Evolutionary conservation across 148 eudicot species (phyloP).

Genomic region (Linanthus parryae): DNA sequence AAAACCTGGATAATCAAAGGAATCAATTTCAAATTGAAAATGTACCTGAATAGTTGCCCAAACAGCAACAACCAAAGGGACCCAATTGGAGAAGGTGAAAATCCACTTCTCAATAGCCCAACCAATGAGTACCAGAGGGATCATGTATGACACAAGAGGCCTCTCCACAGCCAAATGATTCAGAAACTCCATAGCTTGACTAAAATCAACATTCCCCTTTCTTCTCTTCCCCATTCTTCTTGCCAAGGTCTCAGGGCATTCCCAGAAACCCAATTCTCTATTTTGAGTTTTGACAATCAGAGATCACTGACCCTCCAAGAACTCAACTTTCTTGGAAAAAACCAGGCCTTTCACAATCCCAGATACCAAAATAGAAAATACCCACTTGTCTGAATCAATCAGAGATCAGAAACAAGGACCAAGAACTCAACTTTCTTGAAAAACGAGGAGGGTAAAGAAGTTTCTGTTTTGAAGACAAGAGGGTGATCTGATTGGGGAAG

Average conservation of each 20-base stretch:
- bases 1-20: neutral
- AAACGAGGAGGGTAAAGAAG: too few relatives aligned
- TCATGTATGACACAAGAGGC: conserved; percentile 40
- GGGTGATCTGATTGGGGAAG: too few relatives aligned
- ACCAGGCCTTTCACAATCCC: too few relatives aligned
- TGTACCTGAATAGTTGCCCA: conserved; percentile 87
- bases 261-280: neutral
- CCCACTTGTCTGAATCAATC: too few relatives aligned
- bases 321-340: too few relatives aligned
- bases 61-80: conserved; percentile 65
- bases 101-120: conserved; percentile 87
- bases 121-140: conserved; percentile 48
- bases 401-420: too few relatives aligned
- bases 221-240: conserved; percentile 31
- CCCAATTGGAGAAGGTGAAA: conserved; percentile 70
- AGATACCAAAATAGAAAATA: too few relatives aligned
- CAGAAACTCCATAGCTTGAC: conserved; percentile 36
- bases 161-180: conserved; percentile 43
- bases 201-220: conserved; percentile 23
- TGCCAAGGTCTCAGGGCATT: neutral
- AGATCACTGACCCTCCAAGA: too few relatives aligned
- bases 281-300: too few relatives aligned
- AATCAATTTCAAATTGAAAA: neutral
- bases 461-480: too few relatives aligned
- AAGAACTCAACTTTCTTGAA: too few relatives aligned